Evolutionary conservation across 495 filamentous ascomycete genomes (phyloP), one percentile per base, ranked within the genome.

Genomic region (Massariosphaeria phaeospora): DNA sequence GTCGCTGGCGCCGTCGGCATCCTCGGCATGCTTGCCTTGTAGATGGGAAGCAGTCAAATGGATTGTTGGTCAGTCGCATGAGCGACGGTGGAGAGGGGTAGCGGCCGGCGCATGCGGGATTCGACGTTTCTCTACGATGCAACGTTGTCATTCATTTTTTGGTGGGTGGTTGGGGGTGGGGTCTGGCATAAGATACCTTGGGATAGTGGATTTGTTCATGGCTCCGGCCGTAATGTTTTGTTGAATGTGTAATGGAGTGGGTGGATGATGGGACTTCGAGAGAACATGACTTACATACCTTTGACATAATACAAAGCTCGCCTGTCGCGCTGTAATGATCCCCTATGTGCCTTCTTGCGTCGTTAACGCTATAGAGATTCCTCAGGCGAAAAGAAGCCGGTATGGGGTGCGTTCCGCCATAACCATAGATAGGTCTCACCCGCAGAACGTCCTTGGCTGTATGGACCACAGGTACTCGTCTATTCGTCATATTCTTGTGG

Each of bases 11-110:
- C 55, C n/a, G 17, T 72, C 33, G 70, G 69, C 41, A 21, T 72
- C 15, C 39, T 71, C 33, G 70, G 69, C 48, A 65, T 72, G 51
- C 56, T 72, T 33, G 68, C 67, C 17, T 44, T 72, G 51, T 72
- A 72, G 61, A 52, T 18, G 17, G 30, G 31, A n/a, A 33, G 15
- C 13, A 17, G 24, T 30, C 34, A 35, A 39, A 24, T 3, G 2
- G 53, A 11, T 12, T 24, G 15, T 43, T 21, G 27, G 13, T n/a
- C 40, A 47, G 17, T 26, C 13, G 52, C 17, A 25, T n/a, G n/a
- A n/a, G n/a, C n/a, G n/a, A n/a, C n/a, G n/a, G n/a, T n/a, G n/a
- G n/a, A n/a, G n/a, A n/a, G n/a, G n/a, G n/a, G n/a, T n/a, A n/a
- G n/a, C n/a, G 43, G 38, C 31, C 41, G 55, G 55, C 47, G 55